These are phyloP conservation scores for Russula griseocarnosa DNA, from an alignment of 768 basidiomycete genomes.

Conservation along the genomic window DNA sequence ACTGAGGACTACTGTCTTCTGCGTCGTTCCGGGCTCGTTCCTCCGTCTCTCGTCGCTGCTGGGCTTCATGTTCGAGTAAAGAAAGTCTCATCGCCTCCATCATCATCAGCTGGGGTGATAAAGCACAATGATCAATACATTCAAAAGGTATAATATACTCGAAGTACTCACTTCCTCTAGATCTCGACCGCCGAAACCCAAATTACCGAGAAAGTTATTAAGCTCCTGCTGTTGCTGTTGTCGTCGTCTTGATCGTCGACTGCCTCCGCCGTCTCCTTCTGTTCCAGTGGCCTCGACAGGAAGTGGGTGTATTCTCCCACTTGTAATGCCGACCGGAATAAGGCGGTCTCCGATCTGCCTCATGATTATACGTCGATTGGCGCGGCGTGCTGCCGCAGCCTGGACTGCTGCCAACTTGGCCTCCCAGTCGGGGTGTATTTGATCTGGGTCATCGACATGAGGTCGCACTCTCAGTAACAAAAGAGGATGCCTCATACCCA, in stretches of 20 bases:
- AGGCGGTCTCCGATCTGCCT: conserved; percentile 96
- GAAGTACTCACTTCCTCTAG: conserved; percentile 72
- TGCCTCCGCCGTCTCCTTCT: conserved; percentile 40
- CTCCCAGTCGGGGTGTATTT: conserved; percentile 98
- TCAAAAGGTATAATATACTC: neutral
- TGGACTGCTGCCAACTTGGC: conserved; percentile 89
- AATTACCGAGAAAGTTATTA: conserved; percentile 54
- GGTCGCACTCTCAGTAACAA: conserved; percentile 13
- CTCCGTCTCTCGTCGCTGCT: conserved; percentile 72
- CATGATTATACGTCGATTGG: conserved; percentile 96
- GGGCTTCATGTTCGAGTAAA: conserved; percentile 90
- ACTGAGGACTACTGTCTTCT: conserved; percentile 28
- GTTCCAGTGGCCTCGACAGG: conserved; percentile 53
- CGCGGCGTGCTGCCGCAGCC: conserved; percentile 92
- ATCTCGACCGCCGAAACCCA: conserved; percentile 82
- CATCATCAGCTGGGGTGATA: conserved; percentile 77
- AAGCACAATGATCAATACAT: neutral
- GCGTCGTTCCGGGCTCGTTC: conserved; percentile 57
- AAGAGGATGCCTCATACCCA: conserved; percentile 49
- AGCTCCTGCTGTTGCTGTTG: conserved; percentile 52
- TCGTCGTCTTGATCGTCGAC: conserved; percentile 57
- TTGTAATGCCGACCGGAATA: conserved; percentile 94
- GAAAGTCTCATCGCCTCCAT: conserved; percentile 99
- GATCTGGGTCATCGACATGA: conserved; percentile 51
- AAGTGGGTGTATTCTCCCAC: conserved; percentile 72